Percentiles rank a stretch among this genome's conserved stretches.
These are phyloP conservation scores for Phytophthora chlamydospora DNA, from an alignment of 352 stramenopile species.

Conservation along the genomic window DNA sequence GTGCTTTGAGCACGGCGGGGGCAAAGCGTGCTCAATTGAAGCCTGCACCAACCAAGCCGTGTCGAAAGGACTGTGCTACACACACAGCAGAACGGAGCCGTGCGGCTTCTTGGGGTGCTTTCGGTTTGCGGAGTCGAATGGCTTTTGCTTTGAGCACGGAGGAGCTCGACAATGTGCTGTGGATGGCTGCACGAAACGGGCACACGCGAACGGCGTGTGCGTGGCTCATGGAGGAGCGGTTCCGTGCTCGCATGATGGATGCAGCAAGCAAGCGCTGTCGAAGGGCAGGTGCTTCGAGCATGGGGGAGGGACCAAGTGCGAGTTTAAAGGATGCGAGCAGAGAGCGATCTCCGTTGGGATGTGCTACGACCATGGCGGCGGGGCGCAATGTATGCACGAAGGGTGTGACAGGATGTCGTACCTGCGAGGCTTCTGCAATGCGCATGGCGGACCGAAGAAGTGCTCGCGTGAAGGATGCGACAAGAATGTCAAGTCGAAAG, in stretches of 20 bases:
- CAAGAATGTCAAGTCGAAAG: conserved; percentile 40
- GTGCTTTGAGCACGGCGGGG: conserved; percentile 75
- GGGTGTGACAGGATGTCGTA: conserved; percentile 12
- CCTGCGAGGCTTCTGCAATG: conserved; percentile 50
- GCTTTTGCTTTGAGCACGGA: conserved; percentile 63
- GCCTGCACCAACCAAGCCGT: conserved; percentile 35
- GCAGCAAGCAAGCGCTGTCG: conserved; percentile 49
- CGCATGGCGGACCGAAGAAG: conserved; percentile 52
- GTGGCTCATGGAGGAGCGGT: conserved; percentile 50
- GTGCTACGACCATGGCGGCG: conserved; percentile 17
- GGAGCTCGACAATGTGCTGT: conserved; percentile 59
- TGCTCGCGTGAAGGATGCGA: conserved; percentile 41
- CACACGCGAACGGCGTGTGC: conserved; percentile 63
- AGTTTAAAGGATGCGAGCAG: conserved; percentile 35
- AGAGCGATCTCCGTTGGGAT: conserved; percentile 18
- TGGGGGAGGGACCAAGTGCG: conserved; percentile 58
- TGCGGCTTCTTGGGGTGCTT: conserved; percentile 9
- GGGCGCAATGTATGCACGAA: conserved; percentile 4
- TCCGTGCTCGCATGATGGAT: conserved; percentile 43
- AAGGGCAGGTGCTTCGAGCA: conserved; percentile 62
- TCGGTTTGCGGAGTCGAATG: conserved; percentile 65
- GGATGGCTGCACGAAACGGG: conserved; percentile 51
- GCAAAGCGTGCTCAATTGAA: conserved; percentile 61
- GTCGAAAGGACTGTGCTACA: conserved; percentile 3
- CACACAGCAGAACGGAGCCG: conserved; percentile 1